phyloP scores from a whole-genome alignment of 345 rosid species.

The Salix udensis region DNA sequence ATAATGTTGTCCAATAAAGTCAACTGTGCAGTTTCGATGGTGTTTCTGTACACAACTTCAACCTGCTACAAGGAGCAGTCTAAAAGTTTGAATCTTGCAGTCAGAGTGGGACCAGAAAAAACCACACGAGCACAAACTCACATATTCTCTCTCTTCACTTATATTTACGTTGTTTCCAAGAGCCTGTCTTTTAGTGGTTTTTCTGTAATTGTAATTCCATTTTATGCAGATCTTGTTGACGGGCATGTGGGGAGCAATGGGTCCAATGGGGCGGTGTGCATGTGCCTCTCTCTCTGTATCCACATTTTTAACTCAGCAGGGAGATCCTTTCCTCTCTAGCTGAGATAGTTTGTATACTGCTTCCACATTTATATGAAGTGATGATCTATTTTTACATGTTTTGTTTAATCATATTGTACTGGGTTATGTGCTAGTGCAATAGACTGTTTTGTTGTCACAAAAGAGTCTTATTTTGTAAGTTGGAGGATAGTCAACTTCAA shows the following conservation, averaged over 20 bases:
- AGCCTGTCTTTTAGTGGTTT: constrained; percentile 44
- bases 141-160: constrained; percentile 18
- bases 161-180: constrained; percentile 49
- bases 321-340: constrained; percentile 18
- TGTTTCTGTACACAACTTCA: constrained; percentile 8
- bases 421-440: no score
- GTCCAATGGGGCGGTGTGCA: constrained; percentile 47
- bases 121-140: neutral
- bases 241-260: constrained; percentile 56
- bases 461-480: no score
- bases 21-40: neutral
- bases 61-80: constrained; percentile 22
- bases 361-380: neutral
- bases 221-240: constrained; percentile 41
- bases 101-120: constrained; percentile 20
- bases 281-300: constrained; percentile 45
- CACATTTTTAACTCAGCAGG: constrained; percentile 16
- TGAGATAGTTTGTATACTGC: constrained; percentile 6
- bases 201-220: constrained; percentile 30
- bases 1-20: neutral
- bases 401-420: no score
- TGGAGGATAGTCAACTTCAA: no score
- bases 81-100: constrained; percentile 33
- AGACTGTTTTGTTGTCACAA: no score
- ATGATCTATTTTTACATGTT: no score